Evolutionary conservation across 75 land plant species (phyloP).

Genomic region (Azolla pinnata): DNA sequence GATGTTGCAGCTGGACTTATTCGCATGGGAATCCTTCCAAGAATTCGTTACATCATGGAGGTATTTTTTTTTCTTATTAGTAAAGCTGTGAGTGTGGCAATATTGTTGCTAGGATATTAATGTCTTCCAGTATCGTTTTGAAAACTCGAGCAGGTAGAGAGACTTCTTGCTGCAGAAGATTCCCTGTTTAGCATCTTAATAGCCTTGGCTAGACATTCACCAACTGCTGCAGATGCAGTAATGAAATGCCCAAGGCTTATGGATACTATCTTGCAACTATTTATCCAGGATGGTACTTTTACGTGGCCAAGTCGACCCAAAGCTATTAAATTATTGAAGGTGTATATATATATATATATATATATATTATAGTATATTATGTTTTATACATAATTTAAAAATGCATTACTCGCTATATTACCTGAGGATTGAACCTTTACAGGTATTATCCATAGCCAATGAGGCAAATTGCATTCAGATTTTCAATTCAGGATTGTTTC

Average conservation of each 20-base stretch:
- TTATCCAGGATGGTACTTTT: slow-evolving; percentile 11
- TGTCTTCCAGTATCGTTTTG: not conserved
- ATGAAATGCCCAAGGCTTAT: slow-evolving; percentile 69
- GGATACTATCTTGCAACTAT: slow-evolving; percentile 41
- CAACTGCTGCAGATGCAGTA: slow-evolving; percentile 57
- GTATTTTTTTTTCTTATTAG: slow-evolving; percentile 17
- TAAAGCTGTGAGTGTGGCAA: not conserved
- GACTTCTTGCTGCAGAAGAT: slow-evolving; percentile 54
- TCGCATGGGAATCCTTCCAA: slow-evolving; percentile 87
- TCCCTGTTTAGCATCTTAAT: slow-evolving; percentile 46
- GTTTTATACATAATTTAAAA: no score
- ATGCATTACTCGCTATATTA: no score
- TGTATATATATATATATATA: slow-evolving; percentile 5
- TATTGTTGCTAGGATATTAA: not conserved
- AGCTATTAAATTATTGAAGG: slow-evolving; percentile 62
- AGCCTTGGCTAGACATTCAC: slow-evolving; percentile 81
- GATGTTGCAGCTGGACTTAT: slow-evolving; percentile 88
- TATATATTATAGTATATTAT: no score
- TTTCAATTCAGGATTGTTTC: slow-evolving; percentile 44
- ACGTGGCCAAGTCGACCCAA: slow-evolving; percentile 33
- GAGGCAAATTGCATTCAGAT: slow-evolving; percentile 49
- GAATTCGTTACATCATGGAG: slow-evolving; percentile 83
- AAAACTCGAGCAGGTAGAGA: slow-evolving; percentile 45
- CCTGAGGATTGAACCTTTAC: slow-evolving; percentile 14
- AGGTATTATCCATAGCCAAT: slow-evolving; percentile 66